A percentile compares a stretch with the other conserved stretches of the same genome.
Evolutionary conservation across 2,329 filamentous ascomycete genomes (phyloP).

Genomic region (Penicillium sp.): DNA sequence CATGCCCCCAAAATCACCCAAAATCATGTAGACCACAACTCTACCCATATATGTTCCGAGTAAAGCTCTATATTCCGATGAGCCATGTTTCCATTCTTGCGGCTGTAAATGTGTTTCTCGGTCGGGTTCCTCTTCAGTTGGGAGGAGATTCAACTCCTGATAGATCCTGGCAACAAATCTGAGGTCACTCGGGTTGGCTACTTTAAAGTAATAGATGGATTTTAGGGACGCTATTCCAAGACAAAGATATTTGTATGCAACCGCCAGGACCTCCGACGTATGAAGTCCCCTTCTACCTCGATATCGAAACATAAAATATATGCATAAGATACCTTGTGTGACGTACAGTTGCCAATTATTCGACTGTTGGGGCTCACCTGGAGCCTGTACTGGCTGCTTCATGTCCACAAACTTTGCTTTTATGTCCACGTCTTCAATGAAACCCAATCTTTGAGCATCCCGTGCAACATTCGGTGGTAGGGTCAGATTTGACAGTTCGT

Average conservation of each 20-base stretch:
- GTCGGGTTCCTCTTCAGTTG: neutral
- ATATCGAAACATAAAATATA: neutral
- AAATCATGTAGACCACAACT: neutral
- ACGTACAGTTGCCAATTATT: neutral
- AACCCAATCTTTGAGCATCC: too few species aligned
- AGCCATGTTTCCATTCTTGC: neutral
- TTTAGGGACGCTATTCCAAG: neutral
- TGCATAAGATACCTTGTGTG: neutral
- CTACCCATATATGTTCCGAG: neutral
- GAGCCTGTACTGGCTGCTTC: neutral
- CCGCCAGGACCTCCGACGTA: neutral
- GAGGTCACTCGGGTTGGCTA: neutral
- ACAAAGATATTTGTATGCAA: neutral
- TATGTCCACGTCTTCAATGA: too few species aligned
- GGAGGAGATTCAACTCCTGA: neutral
- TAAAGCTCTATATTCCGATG: neutral
- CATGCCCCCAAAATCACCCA: neutral
- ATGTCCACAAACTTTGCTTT: neutral
- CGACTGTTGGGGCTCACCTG: neutral
- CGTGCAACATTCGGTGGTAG: too few species aligned
- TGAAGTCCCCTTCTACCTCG: neutral
- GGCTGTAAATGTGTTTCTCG: neutral
- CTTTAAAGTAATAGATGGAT: neutral
- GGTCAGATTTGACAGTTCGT: too few species aligned
- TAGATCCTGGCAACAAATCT: neutral